phyloP scores from a whole-genome alignment of 2,329 filamentous ascomycete genomes.

The Aschersonia sp. region DNA sequence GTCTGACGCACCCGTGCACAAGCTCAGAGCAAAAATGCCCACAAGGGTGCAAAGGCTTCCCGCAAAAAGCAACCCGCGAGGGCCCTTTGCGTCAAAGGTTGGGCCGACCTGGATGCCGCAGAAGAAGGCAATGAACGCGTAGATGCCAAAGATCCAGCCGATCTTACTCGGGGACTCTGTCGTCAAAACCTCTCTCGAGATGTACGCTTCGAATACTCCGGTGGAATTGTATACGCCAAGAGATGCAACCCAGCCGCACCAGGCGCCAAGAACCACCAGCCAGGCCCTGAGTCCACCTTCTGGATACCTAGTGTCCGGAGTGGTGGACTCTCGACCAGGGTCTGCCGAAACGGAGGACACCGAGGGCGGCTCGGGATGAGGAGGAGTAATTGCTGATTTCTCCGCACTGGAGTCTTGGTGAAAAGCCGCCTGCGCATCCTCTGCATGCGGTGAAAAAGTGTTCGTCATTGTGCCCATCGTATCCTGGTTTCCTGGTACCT shows the following conservation, averaged over 20 bases:
- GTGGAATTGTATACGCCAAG: constrained; percentile 50
- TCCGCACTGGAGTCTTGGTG: background rate
- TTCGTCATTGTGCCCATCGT: background rate
- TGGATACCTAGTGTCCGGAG: constrained; percentile 18
- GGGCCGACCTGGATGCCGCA: constrained; percentile 54
- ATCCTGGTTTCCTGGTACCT: background rate
- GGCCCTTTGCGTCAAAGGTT: constrained; percentile 36
- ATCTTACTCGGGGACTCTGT: constrained; percentile 39
- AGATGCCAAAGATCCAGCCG: constrained; percentile 57
- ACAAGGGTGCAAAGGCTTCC: background rate
- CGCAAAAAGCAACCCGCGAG: background rate
- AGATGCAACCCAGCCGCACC: constrained; percentile 42
- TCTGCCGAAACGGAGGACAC: background rate
- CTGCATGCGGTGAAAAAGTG: background rate
- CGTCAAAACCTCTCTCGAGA: constrained; percentile 42
- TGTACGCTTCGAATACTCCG: constrained; percentile 49
- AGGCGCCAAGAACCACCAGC: constrained; percentile 53
- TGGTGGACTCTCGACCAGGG: background rate
- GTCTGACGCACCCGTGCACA: background rate
- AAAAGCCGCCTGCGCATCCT: background rate
- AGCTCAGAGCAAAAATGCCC: constrained; percentile 1
- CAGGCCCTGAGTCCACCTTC: constrained; percentile 51
- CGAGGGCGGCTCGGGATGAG: background rate
- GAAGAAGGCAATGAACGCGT: constrained; percentile 52
- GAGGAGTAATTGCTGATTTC: background rate